Percentiles rank a stretch among this genome's conserved stretches.
phyloP scores from a whole-genome alignment of 768 basidiomycete species.

The Lenzites betulinus region DNA sequence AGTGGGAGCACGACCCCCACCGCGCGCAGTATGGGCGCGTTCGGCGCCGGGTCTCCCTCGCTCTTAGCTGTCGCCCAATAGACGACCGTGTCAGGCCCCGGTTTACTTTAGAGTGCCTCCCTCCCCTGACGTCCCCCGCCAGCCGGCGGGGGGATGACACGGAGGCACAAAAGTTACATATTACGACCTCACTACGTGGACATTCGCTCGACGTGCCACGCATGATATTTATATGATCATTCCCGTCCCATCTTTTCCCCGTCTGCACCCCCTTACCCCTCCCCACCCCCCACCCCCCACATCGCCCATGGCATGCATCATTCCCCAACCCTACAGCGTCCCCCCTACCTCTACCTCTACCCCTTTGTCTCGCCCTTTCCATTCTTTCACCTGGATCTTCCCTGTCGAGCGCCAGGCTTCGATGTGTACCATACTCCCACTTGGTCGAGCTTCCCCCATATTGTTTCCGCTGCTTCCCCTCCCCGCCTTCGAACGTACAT shows the following conservation, averaged over 20 bases:
- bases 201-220: conserved; percentile 15
- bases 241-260: not conserved
- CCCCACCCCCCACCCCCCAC: not conserved
- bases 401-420: conserved; percentile 18
- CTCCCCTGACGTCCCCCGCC: not conserved
- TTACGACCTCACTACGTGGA: conserved; percentile 18
- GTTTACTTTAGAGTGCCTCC: not conserved
- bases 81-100: not conserved
- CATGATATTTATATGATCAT: conserved; percentile 12
- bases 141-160: not conserved
- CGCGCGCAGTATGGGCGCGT: conserved; percentile 11
- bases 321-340: not conserved
- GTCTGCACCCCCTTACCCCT: not conserved
- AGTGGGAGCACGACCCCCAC: conserved; percentile 34
- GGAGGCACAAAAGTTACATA: conserved; percentile 4
- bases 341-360: not conserved
- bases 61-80: conserved; percentile 11
- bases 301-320: not conserved
- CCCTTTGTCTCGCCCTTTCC: not conserved
- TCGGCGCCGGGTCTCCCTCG: conserved; percentile 8
- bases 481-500: not conserved
- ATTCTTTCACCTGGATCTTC: not conserved
- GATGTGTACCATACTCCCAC: conserved; percentile 10
- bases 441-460: not conserved
- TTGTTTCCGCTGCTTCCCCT: not conserved